Evolutionary conservation across 2,329 filamentous ascomycete species (phyloP), one percentile per base, ranked within the genome.

Genomic region (Fusarium sp.): DNA sequence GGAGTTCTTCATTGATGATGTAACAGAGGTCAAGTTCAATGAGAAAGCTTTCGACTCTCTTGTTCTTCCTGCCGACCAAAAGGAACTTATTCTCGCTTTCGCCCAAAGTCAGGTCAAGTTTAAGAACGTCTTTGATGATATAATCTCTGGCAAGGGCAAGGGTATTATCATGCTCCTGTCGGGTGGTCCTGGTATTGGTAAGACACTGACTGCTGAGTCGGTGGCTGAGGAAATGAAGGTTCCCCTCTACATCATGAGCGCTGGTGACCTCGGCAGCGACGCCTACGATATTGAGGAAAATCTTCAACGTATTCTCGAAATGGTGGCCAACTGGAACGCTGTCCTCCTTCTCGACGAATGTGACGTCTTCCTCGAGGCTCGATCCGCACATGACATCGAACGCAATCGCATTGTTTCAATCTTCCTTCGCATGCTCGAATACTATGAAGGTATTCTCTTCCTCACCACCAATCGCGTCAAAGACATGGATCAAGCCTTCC

Each of bases 181-280:
- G 1, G 86, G 86, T 15, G 82, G 80, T 0, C 85, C 86, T 0
- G 86, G 86, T 38, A 83, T 85, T 10, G 86, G 86, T 29, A 87
- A 86, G 80, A 87, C 85, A 2, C 77, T 84, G 44, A 86, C 85
- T 3, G 85, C 84, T 12, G 84, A 85, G 77, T 81, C 83, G 3
- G 84, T 88, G 5, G 85, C 86, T 2, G 86, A 88, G 78, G 80
- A 83, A 71, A 83, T 85, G 68, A 80, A 80, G 47, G 82, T 83
- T 42, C 87, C 86, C 4, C 80, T 89, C 10, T 87, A 87, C 74
- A 83, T 82, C 29, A 82, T 89, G 53, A 84, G 83, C 67, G 91
- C 91, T 0, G 92, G 92, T 35, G 92, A 94, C 77, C 86, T 95
- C 0, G 92, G 93, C 33, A 89, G 89, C 3, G 87, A 91, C 59